Evolutionary conservation across 2,329 filamentous ascomycete genomes (phyloP), one percentile per base, ranked within the genome.

Genomic region (Raffaelea albimanens): DNA sequence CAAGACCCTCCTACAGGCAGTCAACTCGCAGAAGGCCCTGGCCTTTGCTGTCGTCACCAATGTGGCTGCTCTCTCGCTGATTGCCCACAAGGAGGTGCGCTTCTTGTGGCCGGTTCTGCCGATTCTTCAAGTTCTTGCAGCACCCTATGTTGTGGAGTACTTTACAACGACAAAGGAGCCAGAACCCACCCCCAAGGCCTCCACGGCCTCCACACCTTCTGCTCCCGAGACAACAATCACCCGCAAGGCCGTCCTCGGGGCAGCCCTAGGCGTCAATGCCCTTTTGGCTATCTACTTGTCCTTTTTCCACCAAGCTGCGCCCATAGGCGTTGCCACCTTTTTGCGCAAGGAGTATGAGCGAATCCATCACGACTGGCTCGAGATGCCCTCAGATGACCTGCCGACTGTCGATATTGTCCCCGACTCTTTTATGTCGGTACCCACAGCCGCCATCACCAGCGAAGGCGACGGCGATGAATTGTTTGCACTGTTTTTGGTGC

Each of bases 71-170:
- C 74, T 97, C 31, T 95, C 87, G 2, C 60, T 86, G 42, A 86
- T 97, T 55, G 82, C 88, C 1, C 93, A 98, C 68, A 98, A 98
- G 64, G 93, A 98, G 72, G 87, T 95, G 57, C 87, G 93, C 58
- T 98, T 98, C 69, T 86, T 97, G 55, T 95, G 95, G 59, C 91
- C 93, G 1, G 75, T 98, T 18, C 75, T 97, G 2, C 91, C 93
- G 2, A 75, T 83, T n/a, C 75, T 98, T 7, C 87, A 93, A 61
- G 69, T 95, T 52, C 70, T 97, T 36, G 80, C 86, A 2, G 87
- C 88, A 0, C 76, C 80, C 0, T 73, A 80, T 3, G 66, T 87
- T 16, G 70, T 77, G 3, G 63, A 70, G 9, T 89, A 87, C 67
- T 88, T 91, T 62, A 66, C 67, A 9, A 69, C 67, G 22, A 58